phyloP scores from a whole-genome alignment of 2,329 filamentous ascomycete genomes.

The Zalaria obscura region DNA sequence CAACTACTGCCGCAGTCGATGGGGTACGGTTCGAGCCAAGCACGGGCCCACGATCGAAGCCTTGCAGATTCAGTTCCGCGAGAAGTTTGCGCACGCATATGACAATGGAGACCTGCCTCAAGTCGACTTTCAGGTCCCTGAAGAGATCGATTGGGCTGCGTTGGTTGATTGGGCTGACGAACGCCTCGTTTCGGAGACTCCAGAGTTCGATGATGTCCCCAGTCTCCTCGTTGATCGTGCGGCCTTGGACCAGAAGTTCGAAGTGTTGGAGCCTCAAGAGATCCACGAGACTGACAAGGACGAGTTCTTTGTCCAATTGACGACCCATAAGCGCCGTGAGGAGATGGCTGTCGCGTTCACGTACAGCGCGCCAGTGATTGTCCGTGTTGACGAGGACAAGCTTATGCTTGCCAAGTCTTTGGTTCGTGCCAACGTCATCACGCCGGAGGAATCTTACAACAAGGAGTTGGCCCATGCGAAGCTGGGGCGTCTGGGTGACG shows the following conservation, averaged over 20 bases:
- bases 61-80: constrained; percentile 49
- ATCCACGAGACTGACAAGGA: constrained; percentile 35
- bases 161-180: constrained; percentile 54
- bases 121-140: constrained; percentile 49
- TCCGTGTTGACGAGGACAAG: constrained; percentile 7
- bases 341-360: constrained; percentile 8
- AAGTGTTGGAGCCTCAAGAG: constrained; percentile 23
- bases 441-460: constrained; percentile 25
- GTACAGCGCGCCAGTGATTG: constrained; percentile 5
- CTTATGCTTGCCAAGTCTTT: constrained; percentile 24
- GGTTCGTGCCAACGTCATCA: constrained; percentile 31
- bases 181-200: constrained; percentile 14
- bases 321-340: constrained; percentile 31
- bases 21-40: constrained; percentile 15
- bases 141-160: constrained; percentile 53
- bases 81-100: constrained; percentile 52
- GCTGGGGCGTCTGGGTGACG: constrained; percentile 15
- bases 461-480: constrained; percentile 24
- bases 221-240: constrained; percentile 10
- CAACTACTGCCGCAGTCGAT: constrained; percentile 23
- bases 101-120: constrained; percentile 44
- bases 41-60: constrained; percentile 23
- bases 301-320: constrained; percentile 32
- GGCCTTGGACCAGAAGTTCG: constrained; percentile 30
- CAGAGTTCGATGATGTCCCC: constrained; percentile 5